A percentile compares a stretch with the other conserved stretches of the same genome.
These are phyloP conservation scores for Pichia sp. DNA, from an alignment of 1,139 yeast species.

Conservation along the genomic window DNA sequence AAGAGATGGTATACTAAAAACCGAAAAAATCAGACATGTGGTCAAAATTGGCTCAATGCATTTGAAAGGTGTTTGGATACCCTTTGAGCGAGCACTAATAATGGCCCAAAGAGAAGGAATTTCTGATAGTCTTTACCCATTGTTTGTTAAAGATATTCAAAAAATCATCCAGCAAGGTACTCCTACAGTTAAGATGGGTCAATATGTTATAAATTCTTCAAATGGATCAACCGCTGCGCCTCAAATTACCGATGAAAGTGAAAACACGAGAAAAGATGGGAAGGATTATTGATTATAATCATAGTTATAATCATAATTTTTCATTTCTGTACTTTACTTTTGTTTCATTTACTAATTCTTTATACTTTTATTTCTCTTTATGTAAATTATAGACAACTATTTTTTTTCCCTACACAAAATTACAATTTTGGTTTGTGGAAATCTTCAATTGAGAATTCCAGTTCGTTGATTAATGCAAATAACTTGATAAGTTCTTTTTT, in stretches of 20 bases:
- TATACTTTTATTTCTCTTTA: too few relatives aligned
- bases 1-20: constrained; percentile 86
- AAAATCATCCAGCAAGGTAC: constrained; percentile 28
- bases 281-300: too few relatives aligned
- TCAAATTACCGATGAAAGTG: constrained; percentile 6
- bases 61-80: constrained; percentile 96
- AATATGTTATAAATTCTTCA: constrained; percentile 13
- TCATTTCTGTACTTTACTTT: too few relatives aligned
- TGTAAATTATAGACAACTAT: too few relatives aligned
- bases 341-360: too few relatives aligned
- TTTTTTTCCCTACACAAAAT: too few relatives aligned
- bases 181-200: constrained; percentile 25
- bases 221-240: constrained; percentile 1
- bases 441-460: too few relatives aligned
- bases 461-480: too few relatives aligned
- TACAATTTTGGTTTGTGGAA: too few relatives aligned
- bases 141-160: constrained; percentile 82
- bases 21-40: constrained; percentile 83
- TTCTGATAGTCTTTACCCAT: constrained; percentile 76
- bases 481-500: too few relatives aligned
- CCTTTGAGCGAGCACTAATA: constrained; percentile 85
- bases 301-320: too few relatives aligned
- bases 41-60: constrained; percentile 97
- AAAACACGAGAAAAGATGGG: constrained; percentile 3
- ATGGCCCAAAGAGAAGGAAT: constrained; percentile 90